These are phyloP conservation scores for Neofusicoccum sp. DNA, from an alignment of 2,329 filamentous ascomycete species.

Conservation along the genomic window DNA sequence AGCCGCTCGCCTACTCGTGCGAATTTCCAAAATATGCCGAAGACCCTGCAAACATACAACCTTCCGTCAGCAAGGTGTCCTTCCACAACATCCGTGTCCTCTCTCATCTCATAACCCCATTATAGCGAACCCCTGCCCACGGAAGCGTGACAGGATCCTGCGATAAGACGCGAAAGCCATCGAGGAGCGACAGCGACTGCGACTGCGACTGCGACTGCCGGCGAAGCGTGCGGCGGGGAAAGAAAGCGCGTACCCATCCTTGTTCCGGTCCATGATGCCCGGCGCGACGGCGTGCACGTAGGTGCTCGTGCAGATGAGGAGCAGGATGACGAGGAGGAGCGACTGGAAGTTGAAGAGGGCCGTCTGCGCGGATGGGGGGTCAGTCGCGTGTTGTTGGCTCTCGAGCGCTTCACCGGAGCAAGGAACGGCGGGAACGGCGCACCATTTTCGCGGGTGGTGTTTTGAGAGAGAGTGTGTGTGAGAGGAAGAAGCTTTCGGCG, in stretches of 20 bases:
- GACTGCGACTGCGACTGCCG: not conserved
- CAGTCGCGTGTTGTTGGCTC: not conserved
- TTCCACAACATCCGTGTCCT: no score
- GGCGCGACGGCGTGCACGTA: constrained; percentile 92
- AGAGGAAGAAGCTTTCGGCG: no score
- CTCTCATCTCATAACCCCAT: no score
- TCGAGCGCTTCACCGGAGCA: not conserved
- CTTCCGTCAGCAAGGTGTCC: not conserved
- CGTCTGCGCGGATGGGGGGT: constrained; percentile 56
- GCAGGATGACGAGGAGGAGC: constrained; percentile 86
- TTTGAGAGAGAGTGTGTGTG: no score
- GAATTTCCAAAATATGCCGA: constrained; percentile 94
- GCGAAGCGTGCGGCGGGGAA: not conserved
- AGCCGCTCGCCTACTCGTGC: constrained; percentile 88
- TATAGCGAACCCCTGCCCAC: no score
- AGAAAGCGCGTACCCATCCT: constrained; percentile 66
- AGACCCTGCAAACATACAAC: constrained; percentile 51
- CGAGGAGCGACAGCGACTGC: not conserved
- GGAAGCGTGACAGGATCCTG: no score
- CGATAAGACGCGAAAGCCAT: not conserved
- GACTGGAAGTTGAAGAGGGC: constrained; percentile 99
- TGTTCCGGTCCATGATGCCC: constrained; percentile 86
- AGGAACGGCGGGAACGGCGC: not conserved
- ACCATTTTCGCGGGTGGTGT: not conserved
- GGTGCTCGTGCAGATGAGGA: constrained; percentile 92